Percentiles rank a stretch among this genome's conserved stretches.
Conservation (phyloP, 345 rosid genomes). For the Noccaea bulbosa region DNA sequence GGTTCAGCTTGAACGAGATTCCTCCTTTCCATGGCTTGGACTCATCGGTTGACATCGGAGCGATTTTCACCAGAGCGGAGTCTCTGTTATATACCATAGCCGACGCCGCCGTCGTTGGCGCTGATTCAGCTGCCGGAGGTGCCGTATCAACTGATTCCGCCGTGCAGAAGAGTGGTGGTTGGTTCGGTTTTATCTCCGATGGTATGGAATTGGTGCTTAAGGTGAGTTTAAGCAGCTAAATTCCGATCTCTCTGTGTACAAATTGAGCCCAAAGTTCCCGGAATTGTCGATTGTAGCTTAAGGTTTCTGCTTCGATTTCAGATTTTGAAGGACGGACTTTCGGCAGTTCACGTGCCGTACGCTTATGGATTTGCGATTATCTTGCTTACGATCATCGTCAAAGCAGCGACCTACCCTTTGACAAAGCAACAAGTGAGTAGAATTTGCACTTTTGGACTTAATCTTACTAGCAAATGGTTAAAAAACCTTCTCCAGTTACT, state of each 20-base stretch:
- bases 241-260: constrained; percentile 10
- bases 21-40: constrained; percentile 64
- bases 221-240: constrained; percentile 46
- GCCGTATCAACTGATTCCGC: constrained; percentile 53
- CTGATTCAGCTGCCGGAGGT: constrained; percentile 50
- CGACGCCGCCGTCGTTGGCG: constrained; percentile 71
- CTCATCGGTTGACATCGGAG: constrained; percentile 58
- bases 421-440: constrained; percentile 82
- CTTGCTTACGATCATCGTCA: constrained; percentile 84
- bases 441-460: too few relatives aligned
- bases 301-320: constrained; percentile 30
- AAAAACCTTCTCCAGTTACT: not conserved
- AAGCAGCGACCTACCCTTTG: constrained; percentile 77
- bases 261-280: constrained; percentile 13
- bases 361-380: constrained; percentile 94
- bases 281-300: not conserved
- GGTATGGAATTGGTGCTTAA: constrained; percentile 88
- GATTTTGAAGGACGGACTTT: constrained; percentile 87
- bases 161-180: constrained; percentile 79
- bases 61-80: constrained; percentile 61
- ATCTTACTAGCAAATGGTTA: too few relatives aligned
- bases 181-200: constrained; percentile 93
- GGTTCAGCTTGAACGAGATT: constrained; percentile 71
- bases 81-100: constrained; percentile 81
- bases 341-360: constrained; percentile 81